These are phyloP conservation scores for Lantana camara DNA, from an alignment of 257 asterid genomes.

Conservation along the genomic window DNA sequence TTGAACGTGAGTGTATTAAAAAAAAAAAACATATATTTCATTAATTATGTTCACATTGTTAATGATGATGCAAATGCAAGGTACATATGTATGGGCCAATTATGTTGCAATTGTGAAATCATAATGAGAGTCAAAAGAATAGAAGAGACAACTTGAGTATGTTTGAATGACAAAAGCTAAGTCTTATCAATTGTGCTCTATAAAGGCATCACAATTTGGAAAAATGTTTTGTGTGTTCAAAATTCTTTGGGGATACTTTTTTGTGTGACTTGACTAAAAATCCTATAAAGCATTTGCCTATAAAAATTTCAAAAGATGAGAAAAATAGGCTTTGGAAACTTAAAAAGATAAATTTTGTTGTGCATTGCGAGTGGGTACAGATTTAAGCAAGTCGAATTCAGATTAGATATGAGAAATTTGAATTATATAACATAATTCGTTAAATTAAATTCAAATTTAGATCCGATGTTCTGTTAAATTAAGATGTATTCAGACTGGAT, in stretches of 20 bases:
- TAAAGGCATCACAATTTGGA: constrained; percentile 40
- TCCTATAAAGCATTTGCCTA: constrained; percentile 35
- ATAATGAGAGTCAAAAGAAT: constrained; percentile 33
- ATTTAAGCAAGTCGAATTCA: no score
- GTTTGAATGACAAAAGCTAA: constrained; percentile 34
- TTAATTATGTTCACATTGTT: neutral
- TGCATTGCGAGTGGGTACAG: constrained; percentile 11
- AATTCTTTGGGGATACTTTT: constrained; percentile 17
- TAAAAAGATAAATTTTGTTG: constrained; percentile 31
- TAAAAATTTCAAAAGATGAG: constrained; percentile 8
- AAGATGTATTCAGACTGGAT: no score
- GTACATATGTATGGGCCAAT: neutral
- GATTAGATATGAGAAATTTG: no score
- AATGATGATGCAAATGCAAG: constrained; percentile 7
- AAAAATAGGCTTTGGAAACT: constrained; percentile 29
- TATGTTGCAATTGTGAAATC: constrained; percentile 24
- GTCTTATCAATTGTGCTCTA: constrained; percentile 23
- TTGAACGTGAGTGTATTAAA: no score
- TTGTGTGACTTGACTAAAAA: constrained; percentile 40
- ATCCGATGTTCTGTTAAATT: no score
- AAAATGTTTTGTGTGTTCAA: constrained; percentile 28
- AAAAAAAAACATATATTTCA: no score
- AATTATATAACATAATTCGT: no score
- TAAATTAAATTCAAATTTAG: no score
- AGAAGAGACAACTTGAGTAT: constrained; percentile 46